Base-by-base conservation (phyloP, 805 yeast species). In the Cyberlindnera mrakii region DNA sequence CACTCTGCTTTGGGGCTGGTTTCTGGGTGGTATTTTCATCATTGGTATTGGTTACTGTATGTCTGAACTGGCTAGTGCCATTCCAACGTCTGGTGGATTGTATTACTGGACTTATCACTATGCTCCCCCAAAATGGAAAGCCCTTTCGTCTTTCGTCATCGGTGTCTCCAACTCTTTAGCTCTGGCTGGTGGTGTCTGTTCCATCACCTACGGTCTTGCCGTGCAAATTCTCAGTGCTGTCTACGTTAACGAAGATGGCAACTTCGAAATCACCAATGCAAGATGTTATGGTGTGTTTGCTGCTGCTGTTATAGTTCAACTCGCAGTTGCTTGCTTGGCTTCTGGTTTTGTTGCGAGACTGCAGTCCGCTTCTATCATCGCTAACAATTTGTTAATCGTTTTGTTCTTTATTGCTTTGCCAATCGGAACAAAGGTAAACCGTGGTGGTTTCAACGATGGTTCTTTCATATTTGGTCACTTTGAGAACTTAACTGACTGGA, bases 31-130 rank as follows among this genome's bases (percentile, higher is more conserved):
- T 13, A 43, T 67, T 6, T 74, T 79, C 55, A 76, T 80, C 40
- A 55, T 79, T 44, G 54, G 65, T 7, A 70, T 78, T n/a, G 85
- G 85, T 17, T 49, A 71, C 16, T 67, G 79, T 8, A 71, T 82
- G 75, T 67, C 82, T 14, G 81, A 79, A 51, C 57, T 80, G 44
- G 81, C 80, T 4, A 71, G 80, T 23, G 70, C 85, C 1, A 71
- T 78, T 52, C 87, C 89, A 29, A 82, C 86, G 3, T 72, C 80
- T n/a, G 87, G 87, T 40, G 87, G 87, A 15, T 66, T 81, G 16
- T 82, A 78, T 52, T 75, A 73, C 60, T 77, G 81, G 75, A 74
- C 82, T 7, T 75, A 67, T 58, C 70, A 76, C 55, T 80, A 76
- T 59, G 80, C 85, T 16, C 86, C 84, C 1, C 70, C 64, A 35